phyloP scores from a whole-genome alignment of 257 asterid species.

The Mentha longifolia region DNA sequence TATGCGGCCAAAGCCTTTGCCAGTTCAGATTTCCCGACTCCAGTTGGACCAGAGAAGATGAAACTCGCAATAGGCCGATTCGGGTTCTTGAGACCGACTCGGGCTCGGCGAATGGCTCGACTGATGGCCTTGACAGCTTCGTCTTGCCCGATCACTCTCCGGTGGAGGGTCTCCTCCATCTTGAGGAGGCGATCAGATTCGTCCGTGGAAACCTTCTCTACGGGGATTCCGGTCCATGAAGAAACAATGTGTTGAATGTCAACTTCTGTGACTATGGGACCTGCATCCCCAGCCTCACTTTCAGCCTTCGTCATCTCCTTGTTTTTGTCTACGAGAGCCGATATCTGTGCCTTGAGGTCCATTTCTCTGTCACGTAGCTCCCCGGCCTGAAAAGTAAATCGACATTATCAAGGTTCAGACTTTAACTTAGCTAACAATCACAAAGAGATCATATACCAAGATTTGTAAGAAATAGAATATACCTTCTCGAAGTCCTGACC shows the following conservation, averaged over 20 bases:
- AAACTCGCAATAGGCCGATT: slow-evolving; percentile 87
- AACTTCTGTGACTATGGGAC: slow-evolving; percentile 85
- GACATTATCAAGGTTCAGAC: background rate
- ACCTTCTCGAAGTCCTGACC: slow-evolving; percentile 98
- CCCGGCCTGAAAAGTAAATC: slow-evolving; percentile 65
- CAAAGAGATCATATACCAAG: slow-evolving; percentile 10
- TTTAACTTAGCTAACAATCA: slow-evolving; percentile 2
- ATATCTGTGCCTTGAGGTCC: slow-evolving; percentile 93
- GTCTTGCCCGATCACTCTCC: slow-evolving; percentile 76
- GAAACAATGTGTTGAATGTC: slow-evolving; percentile 97
- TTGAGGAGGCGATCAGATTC: slow-evolving; percentile 94
- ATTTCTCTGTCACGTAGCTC: slow-evolving; percentile 93
- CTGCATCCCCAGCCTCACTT: slow-evolving; percentile 79
- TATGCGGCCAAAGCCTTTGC: slow-evolving; percentile 80
- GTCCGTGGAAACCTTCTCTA: slow-evolving; percentile 86
- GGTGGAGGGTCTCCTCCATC: slow-evolving; percentile 95
- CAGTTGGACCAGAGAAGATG: slow-evolving; percentile 91
- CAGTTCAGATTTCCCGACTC: slow-evolving; percentile 88
- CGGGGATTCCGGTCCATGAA: slow-evolving; percentile 98
- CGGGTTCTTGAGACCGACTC: slow-evolving; percentile 87
- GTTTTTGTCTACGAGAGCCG: slow-evolving; percentile 81
- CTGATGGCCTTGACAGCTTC: slow-evolving; percentile 80
- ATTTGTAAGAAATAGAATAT: slow-evolving; percentile 12
- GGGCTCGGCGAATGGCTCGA: slow-evolving; percentile 84
- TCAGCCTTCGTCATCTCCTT: slow-evolving; percentile 96